These are phyloP conservation scores for Pleurostoma richardsiae DNA, from an alignment of 2,329 filamentous ascomycete genomes.

Conservation along the genomic window DNA sequence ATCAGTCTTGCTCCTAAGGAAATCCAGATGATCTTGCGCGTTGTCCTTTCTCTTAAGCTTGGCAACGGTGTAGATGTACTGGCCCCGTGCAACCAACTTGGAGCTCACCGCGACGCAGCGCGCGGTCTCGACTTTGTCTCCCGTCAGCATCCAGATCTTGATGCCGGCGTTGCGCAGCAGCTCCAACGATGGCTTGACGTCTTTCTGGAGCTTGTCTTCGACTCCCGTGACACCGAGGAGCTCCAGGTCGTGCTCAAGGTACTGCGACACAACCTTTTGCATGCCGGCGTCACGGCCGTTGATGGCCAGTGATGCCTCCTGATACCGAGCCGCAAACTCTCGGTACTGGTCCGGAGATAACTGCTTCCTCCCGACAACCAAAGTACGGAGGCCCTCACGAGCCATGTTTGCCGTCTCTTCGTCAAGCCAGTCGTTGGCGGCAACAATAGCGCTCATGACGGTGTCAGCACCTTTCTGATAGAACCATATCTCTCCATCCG, in stretches of 20 bases:
- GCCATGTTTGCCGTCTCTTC: constrained; percentile 99
- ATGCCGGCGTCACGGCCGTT: constrained; percentile 76
- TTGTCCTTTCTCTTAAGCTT: constrained; percentile 79
- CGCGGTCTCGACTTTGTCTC: constrained; percentile 97
- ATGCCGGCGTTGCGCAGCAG: constrained; percentile 94
- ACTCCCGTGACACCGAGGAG: constrained; percentile 96
- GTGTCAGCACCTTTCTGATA: constrained; percentile 98
- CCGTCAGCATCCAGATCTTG: constrained; percentile 99
- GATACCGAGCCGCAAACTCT: constrained; percentile 70
- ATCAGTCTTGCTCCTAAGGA: constrained; percentile 82
- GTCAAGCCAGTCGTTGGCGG: constrained; percentile 95
- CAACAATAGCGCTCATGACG: constrained; percentile 94
- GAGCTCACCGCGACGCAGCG: constrained; percentile 93
- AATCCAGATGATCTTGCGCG: constrained; percentile 83
- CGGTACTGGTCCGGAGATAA: constrained; percentile 74
- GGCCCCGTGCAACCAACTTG: constrained; percentile 86
- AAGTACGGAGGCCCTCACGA: constrained; percentile 84
- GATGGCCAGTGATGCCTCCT: constrained; percentile 75
- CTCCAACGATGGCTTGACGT: constrained; percentile 93
- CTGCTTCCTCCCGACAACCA: constrained; percentile 90
- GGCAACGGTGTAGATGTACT: constrained; percentile 91
- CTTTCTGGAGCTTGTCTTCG: constrained; percentile 91
- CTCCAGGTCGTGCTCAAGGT: constrained; percentile 84
- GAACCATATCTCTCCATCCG: constrained; percentile 86
- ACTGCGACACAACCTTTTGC: constrained; percentile 71